These are phyloP conservation scores for Gaeumannomyces tritici DNA, from an alignment of 2,329 filamentous ascomycete genomes.

Conservation along the genomic window DNA sequence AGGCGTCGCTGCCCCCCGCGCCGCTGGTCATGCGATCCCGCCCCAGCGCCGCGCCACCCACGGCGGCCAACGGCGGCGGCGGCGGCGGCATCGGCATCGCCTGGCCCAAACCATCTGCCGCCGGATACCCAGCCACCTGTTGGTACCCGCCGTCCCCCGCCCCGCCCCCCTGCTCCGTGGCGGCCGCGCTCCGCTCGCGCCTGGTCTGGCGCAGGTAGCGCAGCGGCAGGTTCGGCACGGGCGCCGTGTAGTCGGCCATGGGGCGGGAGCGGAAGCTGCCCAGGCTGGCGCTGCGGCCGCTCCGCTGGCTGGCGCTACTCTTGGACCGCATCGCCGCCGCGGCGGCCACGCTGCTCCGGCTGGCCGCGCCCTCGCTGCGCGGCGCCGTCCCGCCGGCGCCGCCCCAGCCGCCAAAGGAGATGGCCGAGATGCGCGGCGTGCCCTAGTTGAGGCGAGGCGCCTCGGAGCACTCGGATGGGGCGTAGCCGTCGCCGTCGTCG, in stretches of 20 bases:
- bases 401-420: not conserved
- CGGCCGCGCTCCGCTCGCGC: not conserved
- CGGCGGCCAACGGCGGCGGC: too few relatives aligned
- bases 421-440: not conserved
- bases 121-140: too few relatives aligned
- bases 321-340: too few relatives aligned
- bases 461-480: not conserved
- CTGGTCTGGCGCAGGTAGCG: not conserved
- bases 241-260: not conserved
- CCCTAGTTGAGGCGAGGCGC: slow-evolving; percentile 2
- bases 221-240: slow-evolving; percentile 1
- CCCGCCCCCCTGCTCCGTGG: not conserved
- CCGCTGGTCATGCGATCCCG: too few relatives aligned
- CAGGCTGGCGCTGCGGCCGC: not conserved
- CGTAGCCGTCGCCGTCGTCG: not conserved
- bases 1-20: not conserved
- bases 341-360: too few relatives aligned
- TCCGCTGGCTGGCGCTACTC: not conserved
- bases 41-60: too few relatives aligned
- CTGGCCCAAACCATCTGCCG: too few relatives aligned
- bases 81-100: too few relatives aligned
- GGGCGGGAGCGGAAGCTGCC: not conserved
- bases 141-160: too few relatives aligned
- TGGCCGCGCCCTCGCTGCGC: not conserved
- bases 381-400: too few relatives aligned